These are phyloP conservation scores for Beauveria australis DNA, from an alignment of 2,329 filamentous ascomycete species.

Conservation along the genomic window DNA sequence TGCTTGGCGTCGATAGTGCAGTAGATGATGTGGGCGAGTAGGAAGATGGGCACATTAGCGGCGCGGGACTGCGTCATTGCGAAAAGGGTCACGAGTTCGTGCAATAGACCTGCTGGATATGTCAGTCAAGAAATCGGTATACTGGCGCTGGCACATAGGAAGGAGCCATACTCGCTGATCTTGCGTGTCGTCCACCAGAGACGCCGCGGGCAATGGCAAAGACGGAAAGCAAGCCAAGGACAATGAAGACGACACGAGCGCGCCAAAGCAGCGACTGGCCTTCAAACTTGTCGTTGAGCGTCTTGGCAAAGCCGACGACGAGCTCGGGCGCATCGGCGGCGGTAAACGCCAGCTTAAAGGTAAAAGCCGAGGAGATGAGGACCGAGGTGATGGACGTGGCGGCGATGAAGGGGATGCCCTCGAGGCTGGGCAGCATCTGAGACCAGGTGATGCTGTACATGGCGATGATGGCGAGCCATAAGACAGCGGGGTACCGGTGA, in stretches of 20 bases:
- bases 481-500: slow-evolving; percentile 49
- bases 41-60: slow-evolving; percentile 77
- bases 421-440: slow-evolving; percentile 35
- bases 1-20: slow-evolving; percentile 34
- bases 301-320: slow-evolving; percentile 39
- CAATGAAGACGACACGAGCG: slow-evolving; percentile 42
- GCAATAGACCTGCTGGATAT: slow-evolving; percentile 37
- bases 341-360: slow-evolving; percentile 88
- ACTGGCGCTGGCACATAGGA: no score
- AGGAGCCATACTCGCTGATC: slow-evolving; percentile 21
- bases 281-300: slow-evolving; percentile 31
- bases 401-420: slow-evolving; percentile 32
- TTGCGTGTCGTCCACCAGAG: slow-evolving; percentile 18
- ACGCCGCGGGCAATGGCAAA: slow-evolving; percentile 34
- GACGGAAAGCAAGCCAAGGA: slow-evolving; percentile 31
- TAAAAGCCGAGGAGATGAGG: slow-evolving; percentile 49
- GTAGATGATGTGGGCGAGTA: slow-evolving; percentile 60
- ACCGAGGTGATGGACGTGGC: slow-evolving; percentile 33
- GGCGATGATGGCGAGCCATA: slow-evolving; percentile 66
- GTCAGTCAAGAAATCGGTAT: neutral
- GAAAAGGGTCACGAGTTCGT: slow-evolving; percentile 68
- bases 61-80: slow-evolving; percentile 80
- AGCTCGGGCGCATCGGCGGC: slow-evolving; percentile 82
- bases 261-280: slow-evolving; percentile 38
- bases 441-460: slow-evolving; percentile 57